Percentiles rank a stretch among this genome's conserved stretches.
These are phyloP conservation scores for Mucor ambiguus DNA, from an alignment of 371 early-diverging fungal genomes.

Conservation along the genomic window DNA sequence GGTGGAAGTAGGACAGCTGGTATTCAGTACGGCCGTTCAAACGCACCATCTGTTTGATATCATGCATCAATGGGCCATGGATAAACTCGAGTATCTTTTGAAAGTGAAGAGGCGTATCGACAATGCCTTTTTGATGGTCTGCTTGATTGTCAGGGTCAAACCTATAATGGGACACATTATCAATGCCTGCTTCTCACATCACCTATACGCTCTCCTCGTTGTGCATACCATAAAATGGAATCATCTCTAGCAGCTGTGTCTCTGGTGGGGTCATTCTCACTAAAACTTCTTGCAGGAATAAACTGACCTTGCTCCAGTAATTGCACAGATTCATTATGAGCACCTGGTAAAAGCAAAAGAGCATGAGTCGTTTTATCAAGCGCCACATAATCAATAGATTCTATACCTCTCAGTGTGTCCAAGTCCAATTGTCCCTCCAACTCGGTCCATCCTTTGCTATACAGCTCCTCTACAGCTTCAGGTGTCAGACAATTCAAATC, in stretches of 20 bases:
- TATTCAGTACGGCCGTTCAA: slow-evolving; percentile 59
- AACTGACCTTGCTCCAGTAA: slow-evolving; percentile 31
- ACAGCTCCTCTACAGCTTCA: slow-evolving; percentile 51
- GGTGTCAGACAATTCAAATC: slow-evolving; percentile 29
- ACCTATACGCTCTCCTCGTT: neutral
- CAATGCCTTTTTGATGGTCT: slow-evolving; percentile 6
- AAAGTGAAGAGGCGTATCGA: slow-evolving; percentile 22
- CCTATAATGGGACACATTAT: slow-evolving; percentile 11
- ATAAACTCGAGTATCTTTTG: slow-evolving; percentile 38
- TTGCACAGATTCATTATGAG: slow-evolving; percentile 33
- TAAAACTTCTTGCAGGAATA: slow-evolving; percentile 23
- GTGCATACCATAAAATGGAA: slow-evolving; percentile 53
- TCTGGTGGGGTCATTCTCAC: slow-evolving; percentile 57
- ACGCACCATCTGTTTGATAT: slow-evolving; percentile 51
- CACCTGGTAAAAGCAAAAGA: slow-evolving; percentile 20
- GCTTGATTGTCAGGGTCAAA: slow-evolving; percentile 20
- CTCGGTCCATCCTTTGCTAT: slow-evolving; percentile 55
- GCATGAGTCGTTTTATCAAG: neutral
- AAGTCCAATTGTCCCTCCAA: slow-evolving; percentile 53
- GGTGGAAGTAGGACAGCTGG: slow-evolving; percentile 62
- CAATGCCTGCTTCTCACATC: neutral
- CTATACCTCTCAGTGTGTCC: slow-evolving; percentile 35
- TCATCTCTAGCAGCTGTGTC: slow-evolving; percentile 66
- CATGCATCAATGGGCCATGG: slow-evolving; percentile 46
- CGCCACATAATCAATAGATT: neutral